Evolutionary conservation across 441 rosid genomes (phyloP).

Genomic region (Populus hybrid): DNA sequence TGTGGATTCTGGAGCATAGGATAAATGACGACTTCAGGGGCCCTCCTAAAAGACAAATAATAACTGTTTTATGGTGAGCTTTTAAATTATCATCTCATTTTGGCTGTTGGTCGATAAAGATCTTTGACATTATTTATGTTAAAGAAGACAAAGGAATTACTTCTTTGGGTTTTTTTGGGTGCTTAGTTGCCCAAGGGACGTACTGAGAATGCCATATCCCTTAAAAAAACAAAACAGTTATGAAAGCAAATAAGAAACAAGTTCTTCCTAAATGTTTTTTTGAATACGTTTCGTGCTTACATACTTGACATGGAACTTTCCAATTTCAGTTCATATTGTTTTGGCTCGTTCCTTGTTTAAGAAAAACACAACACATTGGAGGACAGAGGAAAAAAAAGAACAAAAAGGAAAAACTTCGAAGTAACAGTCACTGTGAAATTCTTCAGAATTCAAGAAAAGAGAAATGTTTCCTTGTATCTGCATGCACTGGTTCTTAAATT

Average conservation of each 20-base stretch:
- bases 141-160: background rate
- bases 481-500: background rate
- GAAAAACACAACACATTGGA: background rate
- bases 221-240: too few species aligned
- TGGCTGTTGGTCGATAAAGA: background rate
- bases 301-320: background rate
- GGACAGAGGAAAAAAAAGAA: background rate
- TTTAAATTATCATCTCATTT: constrained; percentile 1
- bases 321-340: background rate
- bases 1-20: constrained; percentile 94
- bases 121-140: background rate
- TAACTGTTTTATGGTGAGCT: constrained; percentile 73
- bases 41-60: constrained; percentile 67
- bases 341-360: background rate
- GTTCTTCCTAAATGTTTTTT: background rate
- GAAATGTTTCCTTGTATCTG: background rate
- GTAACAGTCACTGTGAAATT: background rate
- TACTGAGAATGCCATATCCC: background rate
- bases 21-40: constrained; percentile 90
- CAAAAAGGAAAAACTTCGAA: background rate
- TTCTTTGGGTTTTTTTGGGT: background rate
- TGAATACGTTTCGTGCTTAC: background rate
- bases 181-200: background rate
- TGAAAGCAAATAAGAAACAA: background rate
- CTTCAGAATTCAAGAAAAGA: background rate